Conservation (phyloP, 2,329 filamentous ascomycete species). For the Juglanconis sp. region DNA sequence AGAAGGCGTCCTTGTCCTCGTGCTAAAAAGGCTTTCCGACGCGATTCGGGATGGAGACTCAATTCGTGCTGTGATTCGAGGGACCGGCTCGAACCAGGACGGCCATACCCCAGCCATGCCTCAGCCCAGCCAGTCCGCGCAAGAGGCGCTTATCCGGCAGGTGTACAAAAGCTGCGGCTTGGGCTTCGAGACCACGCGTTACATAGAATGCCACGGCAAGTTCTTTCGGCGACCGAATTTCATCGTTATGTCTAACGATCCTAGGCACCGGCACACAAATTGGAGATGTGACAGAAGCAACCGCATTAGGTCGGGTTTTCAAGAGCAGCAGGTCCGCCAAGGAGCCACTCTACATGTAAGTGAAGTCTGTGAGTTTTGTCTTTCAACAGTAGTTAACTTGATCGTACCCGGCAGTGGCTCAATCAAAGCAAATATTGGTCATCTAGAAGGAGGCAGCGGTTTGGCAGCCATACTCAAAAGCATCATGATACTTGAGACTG, state of each 20-base stretch:
- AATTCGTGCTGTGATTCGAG: slow-evolving; percentile 30
- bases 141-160: slow-evolving; percentile 27
- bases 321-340: slow-evolving; percentile 8
- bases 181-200: slow-evolving; percentile 11
- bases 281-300: slow-evolving; percentile 28
- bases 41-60: slow-evolving; percentile 39
- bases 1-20: slow-evolving; percentile 29
- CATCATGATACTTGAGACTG: background rate
- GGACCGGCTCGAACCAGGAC: slow-evolving; percentile 32
- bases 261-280: background rate
- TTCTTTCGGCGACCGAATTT: background rate
- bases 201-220: slow-evolving; percentile 24
- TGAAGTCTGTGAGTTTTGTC: background rate
- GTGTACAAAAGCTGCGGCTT: slow-evolving; percentile 23
- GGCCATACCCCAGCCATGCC: slow-evolving; percentile 38
- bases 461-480: background rate
- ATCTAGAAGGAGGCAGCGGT: background rate
- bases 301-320: slow-evolving; percentile 29
- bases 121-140: slow-evolving; percentile 30
- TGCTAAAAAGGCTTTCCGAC: slow-evolving; percentile 38
- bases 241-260: background rate
- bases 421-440: background rate
- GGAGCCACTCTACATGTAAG: slow-evolving; percentile 18
- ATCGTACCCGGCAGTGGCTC: background rate
- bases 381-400: background rate